These are phyloP conservation scores for Lentinula novae-zelandiae DNA, from an alignment of 1,284 basidiomycete species.

Conservation along the genomic window DNA sequence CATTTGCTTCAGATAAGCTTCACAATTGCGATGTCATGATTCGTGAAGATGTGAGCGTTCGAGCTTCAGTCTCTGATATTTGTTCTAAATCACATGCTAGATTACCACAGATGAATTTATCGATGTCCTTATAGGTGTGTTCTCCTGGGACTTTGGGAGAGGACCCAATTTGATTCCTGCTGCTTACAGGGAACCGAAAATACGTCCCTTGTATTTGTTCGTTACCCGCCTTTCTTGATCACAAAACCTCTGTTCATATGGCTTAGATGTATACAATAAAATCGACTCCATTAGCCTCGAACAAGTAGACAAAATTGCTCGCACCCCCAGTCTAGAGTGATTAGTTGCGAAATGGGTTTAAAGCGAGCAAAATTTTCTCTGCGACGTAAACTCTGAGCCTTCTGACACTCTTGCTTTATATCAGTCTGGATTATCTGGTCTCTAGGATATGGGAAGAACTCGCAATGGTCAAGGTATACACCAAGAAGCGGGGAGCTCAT, in stretches of 20 bases:
- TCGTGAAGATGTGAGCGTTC: constrained; percentile 78
- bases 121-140: constrained; percentile 85
- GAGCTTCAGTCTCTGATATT: constrained; percentile 2
- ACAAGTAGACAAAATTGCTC: constrained; percentile 85
- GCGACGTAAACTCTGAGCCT: neutral
- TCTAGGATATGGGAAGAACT: constrained; percentile 91
- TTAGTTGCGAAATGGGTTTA: constrained; percentile 90
- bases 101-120: constrained; percentile 97
- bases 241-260: neutral
- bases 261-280: constrained; percentile 91
- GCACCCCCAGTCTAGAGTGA: constrained; percentile 89
- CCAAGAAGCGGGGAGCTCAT: constrained; percentile 92
- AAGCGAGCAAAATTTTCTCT: constrained; percentile 50
- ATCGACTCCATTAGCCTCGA: constrained; percentile 90
- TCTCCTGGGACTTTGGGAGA: constrained; percentile 6
- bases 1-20: constrained; percentile 55
- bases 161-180: constrained; percentile 1
- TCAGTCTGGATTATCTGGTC: constrained; percentile 82
- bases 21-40: constrained; percentile 98
- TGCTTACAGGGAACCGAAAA: constrained; percentile 75
- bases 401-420: neutral
- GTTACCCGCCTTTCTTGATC: constrained; percentile 24
- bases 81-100: constrained; percentile 33
- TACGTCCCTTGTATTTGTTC: constrained; percentile 88
- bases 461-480: constrained; percentile 88